Conservation (phyloP, 1,284 basidiomycete species). For the Moniliella sp. region DNA sequence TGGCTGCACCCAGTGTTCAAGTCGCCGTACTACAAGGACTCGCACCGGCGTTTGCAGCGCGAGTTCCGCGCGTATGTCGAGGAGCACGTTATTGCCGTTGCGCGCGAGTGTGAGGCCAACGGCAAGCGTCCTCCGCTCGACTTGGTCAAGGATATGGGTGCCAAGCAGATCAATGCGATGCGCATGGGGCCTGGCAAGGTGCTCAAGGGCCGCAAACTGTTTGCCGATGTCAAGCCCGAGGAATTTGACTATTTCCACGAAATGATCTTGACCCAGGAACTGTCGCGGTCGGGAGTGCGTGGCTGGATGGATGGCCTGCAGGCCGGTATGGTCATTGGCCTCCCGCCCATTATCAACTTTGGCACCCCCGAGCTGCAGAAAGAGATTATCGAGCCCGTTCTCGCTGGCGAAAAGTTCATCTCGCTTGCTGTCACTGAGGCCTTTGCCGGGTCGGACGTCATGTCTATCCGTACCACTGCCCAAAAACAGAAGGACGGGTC, state of each 20-base stretch:
- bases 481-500: conserved; percentile 59
- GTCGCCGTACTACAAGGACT: conserved; percentile 5
- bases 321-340: conserved; percentile 35
- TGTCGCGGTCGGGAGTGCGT: conserved; percentile 1
- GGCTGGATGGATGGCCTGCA: conserved; percentile 31
- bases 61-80: conserved; percentile 4
- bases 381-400: conserved; percentile 55
- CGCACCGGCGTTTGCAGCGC: conserved; percentile 2
- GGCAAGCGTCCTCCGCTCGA: conserved; percentile 20
- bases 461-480: conserved; percentile 48
- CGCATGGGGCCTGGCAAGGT: neutral
- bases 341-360: conserved; percentile 49
- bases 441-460: conserved; percentile 71
- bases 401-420: conserved; percentile 60
- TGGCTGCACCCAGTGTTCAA: conserved; percentile 5
- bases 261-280: conserved; percentile 3
- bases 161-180: neutral
- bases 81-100: conserved; percentile 1
- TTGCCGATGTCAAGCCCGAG: conserved; percentile 2
- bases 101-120: conserved; percentile 3
- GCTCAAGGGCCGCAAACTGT: conserved; percentile 2
- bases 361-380: conserved; percentile 55
- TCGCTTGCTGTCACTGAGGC: conserved; percentile 70
- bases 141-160: conserved; percentile 25
- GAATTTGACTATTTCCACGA: conserved; percentile 5